phyloP scores from a whole-genome alignment of 1,139 yeast species.

The Barnettozyma hawaiiensis region DNA sequence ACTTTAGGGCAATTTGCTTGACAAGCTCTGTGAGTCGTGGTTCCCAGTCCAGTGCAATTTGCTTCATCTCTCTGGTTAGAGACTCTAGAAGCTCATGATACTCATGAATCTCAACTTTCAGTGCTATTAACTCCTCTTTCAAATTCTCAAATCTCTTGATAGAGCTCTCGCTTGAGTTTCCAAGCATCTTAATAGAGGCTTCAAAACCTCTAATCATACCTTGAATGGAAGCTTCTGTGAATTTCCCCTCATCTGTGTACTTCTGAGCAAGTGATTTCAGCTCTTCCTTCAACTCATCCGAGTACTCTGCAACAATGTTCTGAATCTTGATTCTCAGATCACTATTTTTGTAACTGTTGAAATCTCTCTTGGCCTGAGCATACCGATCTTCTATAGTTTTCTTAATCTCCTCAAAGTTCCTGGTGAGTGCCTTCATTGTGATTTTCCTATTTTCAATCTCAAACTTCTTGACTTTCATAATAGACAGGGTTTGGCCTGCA shows the following conservation, averaged over 20 bases:
- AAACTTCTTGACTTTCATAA: conserved; percentile 26
- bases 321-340: conserved; percentile 41
- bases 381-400: conserved; percentile 32
- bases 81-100: conserved; percentile 27
- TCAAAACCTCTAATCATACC: conserved; percentile 32
- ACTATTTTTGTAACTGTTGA: conserved; percentile 40
- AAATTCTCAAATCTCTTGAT: conserved; percentile 34
- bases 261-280: conserved; percentile 40
- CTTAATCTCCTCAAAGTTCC: conserved; percentile 34
- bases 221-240: conserved; percentile 36
- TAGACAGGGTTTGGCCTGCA: conserved; percentile 22
- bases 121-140: conserved; percentile 23
- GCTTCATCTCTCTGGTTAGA: conserved; percentile 35
- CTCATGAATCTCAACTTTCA: conserved; percentile 28
- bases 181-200: conserved; percentile 32
- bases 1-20: conserved; percentile 50
- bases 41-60: conserved; percentile 48
- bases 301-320: conserved; percentile 35
- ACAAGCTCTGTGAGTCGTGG: conserved; percentile 49
- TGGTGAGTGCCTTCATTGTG: conserved; percentile 32
- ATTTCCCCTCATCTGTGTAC: conserved; percentile 38
- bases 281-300: conserved; percentile 39
- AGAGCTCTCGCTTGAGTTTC: conserved; percentile 37
- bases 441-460: conserved; percentile 32
- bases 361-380: conserved; percentile 36